Evolutionary conservation across 1,284 basidiomycete species (phyloP), one percentile per base, ranked within the genome.

Genomic region (Puccinia horiana): DNA sequence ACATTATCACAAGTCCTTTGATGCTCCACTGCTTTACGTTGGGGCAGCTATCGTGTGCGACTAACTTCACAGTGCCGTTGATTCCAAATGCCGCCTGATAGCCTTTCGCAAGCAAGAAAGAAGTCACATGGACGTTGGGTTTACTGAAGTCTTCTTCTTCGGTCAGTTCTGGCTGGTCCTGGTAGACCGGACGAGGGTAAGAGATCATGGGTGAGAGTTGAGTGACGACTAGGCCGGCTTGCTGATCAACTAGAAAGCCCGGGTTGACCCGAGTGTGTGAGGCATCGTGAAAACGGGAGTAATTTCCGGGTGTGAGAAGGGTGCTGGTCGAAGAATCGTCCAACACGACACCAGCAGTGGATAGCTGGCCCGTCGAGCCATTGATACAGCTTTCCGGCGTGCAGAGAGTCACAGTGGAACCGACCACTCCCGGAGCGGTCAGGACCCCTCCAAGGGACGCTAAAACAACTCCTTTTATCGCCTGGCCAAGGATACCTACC

Each of bases 11-110:
- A 56, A 78, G 65, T 37, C 63, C 44, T 32, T 78, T 37, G 61
- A 78, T 42, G 47, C 47, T 52, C 76, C 76, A 78, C 65, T 78
- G 61, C 35, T 65, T 78, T 37, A 67, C 32, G 49, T 78, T 54
- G 32, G 76, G 76, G 63, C 61, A 56, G 40, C 76, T 78, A 44
- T 78, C 76, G 63, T 78, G 65, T 0, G 35, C 76, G 18, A 47
- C 23, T 23, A 69, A 8, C 29, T 23, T 32, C 20, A 63, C 37
- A 23, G 32, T 29, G n/a, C 72, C 72, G 23, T 56, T 40, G 23
- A 35, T 74, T 35, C 76, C 61, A 52, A 78, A 69, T 32, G 61
- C 47, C n/a, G 56, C 65, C 8, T 78, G 76, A 78, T 52, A 69
- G 32, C 76, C 76, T n/a, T 78, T 37, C 29, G 44, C 63, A 20